These are phyloP conservation scores for Boletus subcaerulescens DNA, from an alignment of 768 basidiomycete species.

Conservation along the genomic window DNA sequence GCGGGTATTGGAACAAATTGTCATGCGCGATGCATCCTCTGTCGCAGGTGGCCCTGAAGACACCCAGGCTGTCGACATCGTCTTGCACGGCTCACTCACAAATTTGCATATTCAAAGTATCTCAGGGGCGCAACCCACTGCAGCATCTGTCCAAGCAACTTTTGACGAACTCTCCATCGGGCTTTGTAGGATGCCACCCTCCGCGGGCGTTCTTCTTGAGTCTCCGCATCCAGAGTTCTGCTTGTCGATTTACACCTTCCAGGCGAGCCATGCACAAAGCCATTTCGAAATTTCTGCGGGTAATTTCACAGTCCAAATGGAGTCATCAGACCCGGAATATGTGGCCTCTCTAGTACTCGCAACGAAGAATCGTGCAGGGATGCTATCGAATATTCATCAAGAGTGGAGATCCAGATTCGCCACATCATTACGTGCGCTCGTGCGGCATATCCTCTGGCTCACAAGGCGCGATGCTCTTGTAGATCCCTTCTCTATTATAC, in stretches of 20 bases:
- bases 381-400: conserved; percentile 20
- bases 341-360: conserved; percentile 15
- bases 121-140: not conserved
- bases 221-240: conserved; percentile 17
- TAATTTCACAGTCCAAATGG: conserved; percentile 24
- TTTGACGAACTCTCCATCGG: conserved; percentile 18
- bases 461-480: conserved; percentile 52
- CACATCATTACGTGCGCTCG: conserved; percentile 35
- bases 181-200: conserved; percentile 8
- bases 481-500: conserved; percentile 79
- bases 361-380: conserved; percentile 6
- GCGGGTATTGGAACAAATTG: conserved; percentile 48
- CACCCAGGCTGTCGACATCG: conserved; percentile 14
- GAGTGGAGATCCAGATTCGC: conserved; percentile 32
- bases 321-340: conserved; percentile 32
- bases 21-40: conserved; percentile 9
- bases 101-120: conserved; percentile 14
- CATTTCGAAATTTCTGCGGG: conserved; percentile 21
- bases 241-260: conserved; percentile 20
- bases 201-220: not conserved
- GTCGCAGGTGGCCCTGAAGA: not conserved
- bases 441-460: conserved; percentile 48
- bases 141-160: not conserved
- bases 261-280: conserved; percentile 8
- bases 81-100: conserved; percentile 14